Percentiles rank a stretch among this genome's conserved stretches.
These are phyloP conservation scores for Dendrocalamus latiflorus DNA, from an alignment of 202 grass and related monocot species.

Conservation along the genomic window DNA sequence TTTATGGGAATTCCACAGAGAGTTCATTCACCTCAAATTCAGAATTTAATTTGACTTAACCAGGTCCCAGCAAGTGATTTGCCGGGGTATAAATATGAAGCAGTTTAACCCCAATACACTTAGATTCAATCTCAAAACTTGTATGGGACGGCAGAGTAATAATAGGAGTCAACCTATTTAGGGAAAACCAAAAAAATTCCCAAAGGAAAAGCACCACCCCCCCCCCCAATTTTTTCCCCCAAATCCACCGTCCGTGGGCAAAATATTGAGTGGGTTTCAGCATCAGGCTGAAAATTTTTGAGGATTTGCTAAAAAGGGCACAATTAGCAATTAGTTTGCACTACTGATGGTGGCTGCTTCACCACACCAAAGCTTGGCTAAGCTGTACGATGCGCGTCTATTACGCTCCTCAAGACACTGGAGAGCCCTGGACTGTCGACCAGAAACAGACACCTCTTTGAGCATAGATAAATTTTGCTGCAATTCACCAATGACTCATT, in stretches of 20 bases:
- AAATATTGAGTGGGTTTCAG: not conserved
- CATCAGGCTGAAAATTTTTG: not conserved
- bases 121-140: not conserved
- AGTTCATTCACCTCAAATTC: too few relatives aligned
- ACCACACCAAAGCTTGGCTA: not conserved
- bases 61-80: too few relatives aligned
- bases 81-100: too few relatives aligned
- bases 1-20: too few relatives aligned
- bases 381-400: not conserved
- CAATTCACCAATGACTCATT: not conserved
- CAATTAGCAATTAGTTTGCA: not conserved
- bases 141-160: not conserved
- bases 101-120: too few relatives aligned
- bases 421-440: not conserved
- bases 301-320: not conserved
- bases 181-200: too few relatives aligned
- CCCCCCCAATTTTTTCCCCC: too few relatives aligned
- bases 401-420: not conserved
- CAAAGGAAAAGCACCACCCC: too few relatives aligned
- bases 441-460: too few relatives aligned
- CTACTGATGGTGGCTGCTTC: not conserved
- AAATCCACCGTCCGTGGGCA: not conserved
- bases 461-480: not conserved
- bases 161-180: too few relatives aligned
- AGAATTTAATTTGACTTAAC: too few relatives aligned